Evolutionary conservation across 2,329 filamentous ascomycete genomes (phyloP), one percentile per base, ranked within the genome.

Genomic region (Dissoconium aciculare): DNA sequence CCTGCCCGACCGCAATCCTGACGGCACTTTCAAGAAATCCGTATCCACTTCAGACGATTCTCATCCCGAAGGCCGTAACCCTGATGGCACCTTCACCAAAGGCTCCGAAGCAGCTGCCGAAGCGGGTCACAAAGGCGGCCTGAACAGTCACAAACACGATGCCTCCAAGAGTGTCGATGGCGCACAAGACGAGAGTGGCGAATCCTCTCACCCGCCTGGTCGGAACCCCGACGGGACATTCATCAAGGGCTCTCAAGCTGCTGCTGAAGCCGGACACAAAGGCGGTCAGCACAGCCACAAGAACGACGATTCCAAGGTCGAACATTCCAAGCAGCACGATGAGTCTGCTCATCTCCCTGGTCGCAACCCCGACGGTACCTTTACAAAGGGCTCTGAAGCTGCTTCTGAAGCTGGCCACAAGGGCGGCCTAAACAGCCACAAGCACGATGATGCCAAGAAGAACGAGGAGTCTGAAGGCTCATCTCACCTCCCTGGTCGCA

Each of bases 361-460:
- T 5, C 43, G 52, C 34, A 45, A 49, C 34, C 35, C 39, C 16
- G 40, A 46, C 28, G 44, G 45, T 11, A 47, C 46, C 6, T 49
- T 51, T 37, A 35, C 27, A 14, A 42, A 43, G 28, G 47, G 45
- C n/a, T 41, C 39, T 8, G 40, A 44, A 17, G 45, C 42, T 12
- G 47, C 46, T 2, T 41, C 41, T 27, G 42, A 45, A 15, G 46
- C 47, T 26, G 46, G 46, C n/a, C 47, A n/a, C 19, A 8, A 23
- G 8, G n/a, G 19, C 19, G 8, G n/a, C 19, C 8, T 8, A 8
- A 23, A 23, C n/a, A n/a, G n/a, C n/a, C 19, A 8, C 19, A 23
- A 23, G 19, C n/a, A n/a, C n/a, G n/a, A n/a, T n/a, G n/a, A n/a
- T n/a, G n/a, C n/a, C n/a, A n/a, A n/a, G n/a, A n/a, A n/a, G n/a